These are phyloP conservation scores for Babesia bigemina DNA, from an alignment of 169 alveolate species.

Conservation along the genomic window DNA sequence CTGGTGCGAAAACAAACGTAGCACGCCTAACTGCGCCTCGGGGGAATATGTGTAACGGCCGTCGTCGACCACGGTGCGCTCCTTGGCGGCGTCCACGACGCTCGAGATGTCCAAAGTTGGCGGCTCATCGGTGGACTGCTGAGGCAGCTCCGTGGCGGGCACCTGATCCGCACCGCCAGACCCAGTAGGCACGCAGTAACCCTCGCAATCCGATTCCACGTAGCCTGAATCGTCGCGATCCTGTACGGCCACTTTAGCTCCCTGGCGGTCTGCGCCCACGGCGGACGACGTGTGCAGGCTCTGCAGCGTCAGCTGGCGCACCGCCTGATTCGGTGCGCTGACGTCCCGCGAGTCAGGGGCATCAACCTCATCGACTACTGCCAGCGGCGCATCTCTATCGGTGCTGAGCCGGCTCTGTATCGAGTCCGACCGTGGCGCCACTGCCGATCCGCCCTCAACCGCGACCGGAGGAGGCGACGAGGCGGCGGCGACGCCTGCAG, in stretches of 20 bases:
- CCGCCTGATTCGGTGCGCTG: not conserved
- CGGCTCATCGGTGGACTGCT: not conserved
- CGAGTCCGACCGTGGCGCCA: too few relatives aligned
- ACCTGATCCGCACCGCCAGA: not conserved
- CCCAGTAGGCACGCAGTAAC: constrained; percentile 1
- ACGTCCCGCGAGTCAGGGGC: not conserved
- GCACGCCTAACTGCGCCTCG: constrained; percentile 20
- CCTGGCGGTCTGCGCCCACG: not conserved
- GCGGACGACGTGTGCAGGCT: not conserved
- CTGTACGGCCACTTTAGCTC: not conserved
- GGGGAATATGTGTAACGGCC: constrained; percentile 25
- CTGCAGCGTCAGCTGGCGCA: not conserved
- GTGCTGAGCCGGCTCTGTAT: too few relatives aligned
- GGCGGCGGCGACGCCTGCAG: too few relatives aligned
- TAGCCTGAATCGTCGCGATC: not conserved
- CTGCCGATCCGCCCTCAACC: too few relatives aligned
- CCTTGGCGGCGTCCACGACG: not conserved
- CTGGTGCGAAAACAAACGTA: constrained; percentile 12
- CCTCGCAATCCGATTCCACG: constrained; percentile 49
- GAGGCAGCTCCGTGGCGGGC: not conserved
- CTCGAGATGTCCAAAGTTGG: not conserved
- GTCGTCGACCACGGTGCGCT: not conserved
- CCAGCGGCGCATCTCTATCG: too few relatives aligned
- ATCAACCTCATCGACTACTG: not conserved
- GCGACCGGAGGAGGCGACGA: too few relatives aligned